Evolutionary conservation across 192 early-diverging fungal genomes (phyloP), one percentile per base, ranked within the genome.

Genomic region (Gaertneriomyces sp.): DNA sequence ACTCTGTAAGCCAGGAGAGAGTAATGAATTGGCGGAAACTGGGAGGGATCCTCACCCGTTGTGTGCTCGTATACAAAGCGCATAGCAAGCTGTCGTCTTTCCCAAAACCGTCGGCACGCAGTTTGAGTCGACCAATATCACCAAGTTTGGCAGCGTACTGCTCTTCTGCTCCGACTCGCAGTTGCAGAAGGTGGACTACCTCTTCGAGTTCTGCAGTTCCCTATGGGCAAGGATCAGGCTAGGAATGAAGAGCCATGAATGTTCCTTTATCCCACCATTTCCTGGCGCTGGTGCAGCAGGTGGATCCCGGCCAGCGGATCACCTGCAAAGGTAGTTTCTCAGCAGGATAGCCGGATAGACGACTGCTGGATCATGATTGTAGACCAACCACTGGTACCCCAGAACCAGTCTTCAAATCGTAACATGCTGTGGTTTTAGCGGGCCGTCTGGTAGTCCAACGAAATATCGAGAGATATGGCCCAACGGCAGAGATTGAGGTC

Each of bases 331-430:
- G 11, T 42, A 8, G 10, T 6, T 43, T 38, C 9, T 50, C 20
- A n/a, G 41, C 42, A 60, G 10, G 12, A 17, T 40, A 42, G 14
- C 12, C 39, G n/a, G 47, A 7, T 60, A 33, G 25, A 33, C 25
- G 25, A 33, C 25, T 33, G 25, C 25, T 33, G 25, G 25, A 33
- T 33, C 25, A 33, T 33, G 25, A 33, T 33, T 33, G 25, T 33
- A 33, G 25, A 33, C 25, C 25, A 33, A 79, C 70, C 70, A 5
- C 50, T 51, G 5, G 75, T 63, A 12, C 79, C 79, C 75, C 76
- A 75, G 42, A 81, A 81, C 55, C 71, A 72, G 17, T 81, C 75
- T 46, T 74, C 72, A 55, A 76, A 79, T 9, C 63, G 69, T 45
- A 67, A 20, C 69, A 74, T 69, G 19, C 11, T 53, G 2, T 33